A percentile compares a stretch with the other conserved stretches of the same genome.
Conservation (phyloP, 2,329 filamentous ascomycete genomes). For the Fusarium falciforme region DNA sequence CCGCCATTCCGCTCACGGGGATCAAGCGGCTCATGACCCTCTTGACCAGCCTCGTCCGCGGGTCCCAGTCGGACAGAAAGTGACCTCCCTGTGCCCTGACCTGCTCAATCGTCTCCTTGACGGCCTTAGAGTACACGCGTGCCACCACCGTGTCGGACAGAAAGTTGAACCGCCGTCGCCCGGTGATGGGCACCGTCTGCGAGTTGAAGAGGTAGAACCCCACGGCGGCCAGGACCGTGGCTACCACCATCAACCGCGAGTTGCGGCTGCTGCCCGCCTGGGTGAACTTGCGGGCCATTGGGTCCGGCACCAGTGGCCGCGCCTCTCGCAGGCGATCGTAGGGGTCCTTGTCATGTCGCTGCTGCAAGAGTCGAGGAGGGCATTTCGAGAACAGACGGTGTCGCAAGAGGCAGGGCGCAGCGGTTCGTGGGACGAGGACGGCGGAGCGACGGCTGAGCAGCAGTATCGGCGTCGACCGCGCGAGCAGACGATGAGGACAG, state of each 20-base stretch:
- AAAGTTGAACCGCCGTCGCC: slow-evolving; percentile 78
- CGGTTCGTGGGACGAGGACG: slow-evolving; percentile 12
- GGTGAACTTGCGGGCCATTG: slow-evolving; percentile 40
- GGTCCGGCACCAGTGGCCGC: slow-evolving; percentile 47
- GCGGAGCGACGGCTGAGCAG: neutral
- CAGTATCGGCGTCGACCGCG: slow-evolving; percentile 3
- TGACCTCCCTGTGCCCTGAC: slow-evolving; percentile 62
- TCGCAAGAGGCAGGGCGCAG: slow-evolving; percentile 2
- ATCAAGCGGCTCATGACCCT: slow-evolving; percentile 75
- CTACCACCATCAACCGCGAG: slow-evolving; percentile 52
- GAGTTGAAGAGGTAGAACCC: slow-evolving; percentile 76
- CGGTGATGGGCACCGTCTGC: slow-evolving; percentile 78
- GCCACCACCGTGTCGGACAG: slow-evolving; percentile 68
- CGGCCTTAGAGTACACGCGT: slow-evolving; percentile 47
- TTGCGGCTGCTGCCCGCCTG: slow-evolving; percentile 45
- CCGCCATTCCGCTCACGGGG: slow-evolving; percentile 71
- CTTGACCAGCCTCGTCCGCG: slow-evolving; percentile 66
- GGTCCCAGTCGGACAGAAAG: slow-evolving; percentile 71
- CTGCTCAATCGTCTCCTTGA: slow-evolving; percentile 61
- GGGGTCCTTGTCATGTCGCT: slow-evolving; percentile 34
- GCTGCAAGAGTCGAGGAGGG: slow-evolving; percentile 22
- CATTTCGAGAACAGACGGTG: slow-evolving; percentile 41
- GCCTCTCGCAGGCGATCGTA: slow-evolving; percentile 46
- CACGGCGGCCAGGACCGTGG: slow-evolving; percentile 57
- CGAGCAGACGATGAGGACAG: slow-evolving; percentile 30